Evolutionary conservation across 108 stramenopile genomes (phyloP).

Genomic region (Fistulifera pelliculosa): DNA sequence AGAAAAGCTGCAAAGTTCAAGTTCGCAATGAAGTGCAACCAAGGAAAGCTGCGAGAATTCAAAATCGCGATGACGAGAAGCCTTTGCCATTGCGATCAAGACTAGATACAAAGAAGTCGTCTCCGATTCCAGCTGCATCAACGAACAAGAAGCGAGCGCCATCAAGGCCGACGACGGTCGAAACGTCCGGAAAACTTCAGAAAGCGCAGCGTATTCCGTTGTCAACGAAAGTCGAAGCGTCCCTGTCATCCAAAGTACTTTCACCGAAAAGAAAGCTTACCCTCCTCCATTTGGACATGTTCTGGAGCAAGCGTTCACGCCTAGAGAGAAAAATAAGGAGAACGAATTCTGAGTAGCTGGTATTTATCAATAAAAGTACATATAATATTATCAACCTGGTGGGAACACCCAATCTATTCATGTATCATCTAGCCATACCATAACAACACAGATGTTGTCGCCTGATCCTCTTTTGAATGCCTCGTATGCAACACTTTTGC

Average conservation of each 20-base stretch:
- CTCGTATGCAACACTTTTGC: slow-evolving; percentile 63
- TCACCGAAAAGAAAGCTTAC: slow-evolving; percentile 6
- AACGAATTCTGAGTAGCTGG: not conserved
- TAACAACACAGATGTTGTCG: slow-evolving; percentile 80
- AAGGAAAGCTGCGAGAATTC: not conserved
- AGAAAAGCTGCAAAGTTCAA: not conserved
- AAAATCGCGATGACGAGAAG: not conserved
- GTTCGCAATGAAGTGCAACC: not conserved
- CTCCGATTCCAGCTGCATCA: not conserved
- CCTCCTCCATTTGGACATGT: slow-evolving; percentile 15
- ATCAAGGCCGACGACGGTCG: not conserved
- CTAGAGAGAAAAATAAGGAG: slow-evolving; percentile 7
- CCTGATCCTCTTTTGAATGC: slow-evolving; percentile 67
- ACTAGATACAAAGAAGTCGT: not conserved
- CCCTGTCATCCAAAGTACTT: not conserved
- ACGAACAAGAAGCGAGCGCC: not conserved
- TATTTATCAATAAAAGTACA: too few relatives aligned
- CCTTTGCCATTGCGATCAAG: not conserved
- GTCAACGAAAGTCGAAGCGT: not conserved
- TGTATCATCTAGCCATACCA: slow-evolving; percentile 55
- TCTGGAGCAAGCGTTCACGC: slow-evolving; percentile 8
- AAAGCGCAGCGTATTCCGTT: too few relatives aligned
- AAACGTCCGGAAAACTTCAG: too few relatives aligned
- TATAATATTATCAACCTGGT: too few relatives aligned
- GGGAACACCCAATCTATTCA: too few relatives aligned